Evolutionary conservation across 352 stramenopile species (phyloP).

Genomic region (Globisporangium paroecandrum): DNA sequence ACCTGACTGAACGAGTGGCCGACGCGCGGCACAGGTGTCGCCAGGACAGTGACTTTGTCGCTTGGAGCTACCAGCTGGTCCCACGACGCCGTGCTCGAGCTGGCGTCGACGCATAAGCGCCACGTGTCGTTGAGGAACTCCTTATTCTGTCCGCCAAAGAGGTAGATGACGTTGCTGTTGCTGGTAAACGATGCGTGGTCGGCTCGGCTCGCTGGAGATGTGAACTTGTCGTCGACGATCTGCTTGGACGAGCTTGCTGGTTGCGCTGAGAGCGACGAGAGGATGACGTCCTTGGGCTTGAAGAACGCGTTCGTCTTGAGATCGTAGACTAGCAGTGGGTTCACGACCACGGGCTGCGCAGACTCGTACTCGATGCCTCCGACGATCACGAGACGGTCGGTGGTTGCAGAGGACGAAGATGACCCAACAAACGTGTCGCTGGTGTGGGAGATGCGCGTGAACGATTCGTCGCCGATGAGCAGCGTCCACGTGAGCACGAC

Average conservation of each 20-base stretch:
- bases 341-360: slow-evolving; percentile 54
- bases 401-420: not conserved
- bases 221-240: slow-evolving; percentile 46
- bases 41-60: slow-evolving; percentile 26
- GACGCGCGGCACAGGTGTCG: slow-evolving; percentile 38
- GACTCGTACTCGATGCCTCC: slow-evolving; percentile 72
- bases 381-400: slow-evolving; percentile 43
- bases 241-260: slow-evolving; percentile 4
- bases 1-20: slow-evolving; percentile 58
- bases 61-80: slow-evolving; percentile 45
- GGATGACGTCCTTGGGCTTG: slow-evolving; percentile 43
- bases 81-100: slow-evolving; percentile 35
- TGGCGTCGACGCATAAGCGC: slow-evolving; percentile 51
- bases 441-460: slow-evolving; percentile 52
- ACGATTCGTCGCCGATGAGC: slow-evolving; percentile 30
- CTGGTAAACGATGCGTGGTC: slow-evolving; percentile 50
- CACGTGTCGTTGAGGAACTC: slow-evolving; percentile 62
- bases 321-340: slow-evolving; percentile 53
- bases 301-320: slow-evolving; percentile 37
- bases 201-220: slow-evolving; percentile 49
- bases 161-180: slow-evolving; percentile 27
- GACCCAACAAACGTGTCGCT: slow-evolving; percentile 24
- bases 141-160: slow-evolving; percentile 56
- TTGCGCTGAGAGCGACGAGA: slow-evolving; percentile 31
- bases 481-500: slow-evolving; percentile 31